Percentiles rank a stretch among this genome's conserved stretches.
Conservation (phyloP, 225 moss, liverwort and hornwort species). For the Anthoceros angustus region DNA sequence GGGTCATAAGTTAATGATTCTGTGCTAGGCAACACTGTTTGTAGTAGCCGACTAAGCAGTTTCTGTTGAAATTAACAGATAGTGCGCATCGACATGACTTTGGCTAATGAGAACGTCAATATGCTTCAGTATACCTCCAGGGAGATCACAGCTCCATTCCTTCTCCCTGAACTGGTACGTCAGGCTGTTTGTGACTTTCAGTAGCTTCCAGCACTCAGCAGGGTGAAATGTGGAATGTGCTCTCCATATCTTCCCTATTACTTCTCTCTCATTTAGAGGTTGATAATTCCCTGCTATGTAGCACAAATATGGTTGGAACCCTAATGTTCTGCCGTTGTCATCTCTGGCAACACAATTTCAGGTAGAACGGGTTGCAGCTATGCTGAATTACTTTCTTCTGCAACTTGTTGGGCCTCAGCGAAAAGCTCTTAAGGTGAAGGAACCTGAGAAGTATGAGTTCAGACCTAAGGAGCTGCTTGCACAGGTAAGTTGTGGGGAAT, state of each 20-base stretch:
- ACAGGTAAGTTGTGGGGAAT: conserved; percentile 30
- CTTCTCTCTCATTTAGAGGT: too few species aligned
- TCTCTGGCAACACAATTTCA: conserved; percentile 13
- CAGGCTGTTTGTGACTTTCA: background rate
- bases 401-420: conserved; percentile 81
- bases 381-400: conserved; percentile 92
- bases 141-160: conserved; percentile 88
- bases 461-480: conserved; percentile 76
- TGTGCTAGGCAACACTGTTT: background rate
- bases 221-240: background rate
- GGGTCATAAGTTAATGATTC: background rate
- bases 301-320: too few species aligned
- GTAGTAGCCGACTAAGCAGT: background rate
- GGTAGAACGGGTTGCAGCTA: conserved; percentile 96
- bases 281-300: too few species aligned
- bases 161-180: conserved; percentile 93
- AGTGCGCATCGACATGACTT: conserved; percentile 86
- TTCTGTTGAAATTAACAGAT: conserved; percentile 20
- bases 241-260: too few species aligned
- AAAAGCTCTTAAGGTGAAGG: conserved; percentile 50
- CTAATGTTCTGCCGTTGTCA: background rate
- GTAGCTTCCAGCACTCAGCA: background rate
- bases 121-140: conserved; percentile 84
- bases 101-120: conserved; percentile 96
- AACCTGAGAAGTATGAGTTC: conserved; percentile 97